A percentile compares a stretch with the other conserved stretches of the same genome.
These are phyloP conservation scores for Collariella sp. DNA, from an alignment of 495 filamentous ascomycete genomes.

Conservation along the genomic window DNA sequence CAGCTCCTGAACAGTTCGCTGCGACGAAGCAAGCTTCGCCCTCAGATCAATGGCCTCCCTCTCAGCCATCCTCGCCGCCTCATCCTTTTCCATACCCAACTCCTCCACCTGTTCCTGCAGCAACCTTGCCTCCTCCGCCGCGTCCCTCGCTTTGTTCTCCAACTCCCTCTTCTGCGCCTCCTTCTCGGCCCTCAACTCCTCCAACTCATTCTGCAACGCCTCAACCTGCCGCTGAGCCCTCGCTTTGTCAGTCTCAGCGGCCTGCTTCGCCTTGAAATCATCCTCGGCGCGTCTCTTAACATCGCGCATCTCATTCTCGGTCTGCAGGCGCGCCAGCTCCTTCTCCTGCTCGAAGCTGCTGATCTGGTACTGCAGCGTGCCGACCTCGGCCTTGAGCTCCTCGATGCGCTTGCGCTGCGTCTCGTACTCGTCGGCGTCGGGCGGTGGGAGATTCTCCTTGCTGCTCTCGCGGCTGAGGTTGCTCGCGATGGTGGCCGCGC, in stretches of 20 bases:
- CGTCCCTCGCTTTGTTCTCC: constrained; percentile 60
- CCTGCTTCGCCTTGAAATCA: constrained; percentile 75
- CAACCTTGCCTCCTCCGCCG: constrained; percentile 62
- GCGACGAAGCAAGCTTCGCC: constrained; percentile 56
- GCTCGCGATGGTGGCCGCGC: constrained; percentile 19
- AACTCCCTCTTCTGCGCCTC: constrained; percentile 52
- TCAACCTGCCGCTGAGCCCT: constrained; percentile 66
- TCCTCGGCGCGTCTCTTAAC: constrained; percentile 66
- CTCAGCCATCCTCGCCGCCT: constrained; percentile 60
- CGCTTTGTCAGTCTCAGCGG: constrained; percentile 58
- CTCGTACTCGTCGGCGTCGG: constrained; percentile 44
- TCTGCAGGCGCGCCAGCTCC: constrained; percentile 62
- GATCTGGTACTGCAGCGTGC: constrained; percentile 45
- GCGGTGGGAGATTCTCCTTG: constrained; percentile 42
- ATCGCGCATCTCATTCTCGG: constrained; percentile 76
- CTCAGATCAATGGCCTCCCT: constrained; percentile 64
- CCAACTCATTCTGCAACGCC: constrained; percentile 58
- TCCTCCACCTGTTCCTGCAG: constrained; percentile 76
- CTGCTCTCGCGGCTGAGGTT: constrained; percentile 34
- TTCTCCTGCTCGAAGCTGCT: constrained; percentile 76
- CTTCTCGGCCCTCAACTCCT: constrained; percentile 46
- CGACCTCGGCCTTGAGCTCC: constrained; percentile 48
- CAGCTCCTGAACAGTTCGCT: constrained; percentile 60
- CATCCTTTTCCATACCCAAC: constrained; percentile 56
- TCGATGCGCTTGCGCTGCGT: constrained; percentile 42